phyloP scores from a whole-genome alignment of 345 rosid genomes.

The Pistacia atlantica region DNA sequence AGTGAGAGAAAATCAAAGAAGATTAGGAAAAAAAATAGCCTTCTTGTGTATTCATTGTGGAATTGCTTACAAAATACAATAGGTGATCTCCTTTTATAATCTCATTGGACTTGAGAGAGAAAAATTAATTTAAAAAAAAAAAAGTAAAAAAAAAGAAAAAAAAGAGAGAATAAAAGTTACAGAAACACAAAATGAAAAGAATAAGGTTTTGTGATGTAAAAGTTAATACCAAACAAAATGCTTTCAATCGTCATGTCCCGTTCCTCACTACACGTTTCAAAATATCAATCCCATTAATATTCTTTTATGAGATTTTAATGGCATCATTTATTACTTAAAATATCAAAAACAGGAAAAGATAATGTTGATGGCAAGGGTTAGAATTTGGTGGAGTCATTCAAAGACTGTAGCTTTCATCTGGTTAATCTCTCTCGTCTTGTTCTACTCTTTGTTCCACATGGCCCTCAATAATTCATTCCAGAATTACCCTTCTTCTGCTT shows the following conservation, averaged over 20 bases:
- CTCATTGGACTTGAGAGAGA: too few relatives aligned
- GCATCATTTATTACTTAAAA: neutral
- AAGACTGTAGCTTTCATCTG: conserved; percentile 48
- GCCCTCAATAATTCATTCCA: conserved; percentile 43
- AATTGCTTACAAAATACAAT: too few relatives aligned
- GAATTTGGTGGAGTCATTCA: conserved; percentile 55
- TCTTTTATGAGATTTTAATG: neutral
- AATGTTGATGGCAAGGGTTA: conserved; percentile 29
- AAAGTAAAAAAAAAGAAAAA: too few relatives aligned
- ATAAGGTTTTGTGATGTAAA: too few relatives aligned
- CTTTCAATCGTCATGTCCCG: neutral
- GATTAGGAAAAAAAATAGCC: too few relatives aligned
- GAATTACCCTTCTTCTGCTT: conserved; percentile 24
- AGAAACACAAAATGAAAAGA: too few relatives aligned
- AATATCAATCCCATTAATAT: neutral
- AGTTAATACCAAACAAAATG: too few relatives aligned
- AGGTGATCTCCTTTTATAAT: too few relatives aligned
- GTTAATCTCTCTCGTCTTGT: conserved; percentile 46
- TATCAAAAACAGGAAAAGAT: neutral
- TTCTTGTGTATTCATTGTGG: too few relatives aligned
- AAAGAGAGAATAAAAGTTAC: neutral
- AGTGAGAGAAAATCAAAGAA: too few relatives aligned
- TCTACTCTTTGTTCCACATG: conserved; percentile 52
- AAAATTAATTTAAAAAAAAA: too few relatives aligned
- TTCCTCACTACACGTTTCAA: too few relatives aligned